Conservation (phyloP, 2,329 filamentous ascomycete species). For the Monilinia aucupariae region DNA sequence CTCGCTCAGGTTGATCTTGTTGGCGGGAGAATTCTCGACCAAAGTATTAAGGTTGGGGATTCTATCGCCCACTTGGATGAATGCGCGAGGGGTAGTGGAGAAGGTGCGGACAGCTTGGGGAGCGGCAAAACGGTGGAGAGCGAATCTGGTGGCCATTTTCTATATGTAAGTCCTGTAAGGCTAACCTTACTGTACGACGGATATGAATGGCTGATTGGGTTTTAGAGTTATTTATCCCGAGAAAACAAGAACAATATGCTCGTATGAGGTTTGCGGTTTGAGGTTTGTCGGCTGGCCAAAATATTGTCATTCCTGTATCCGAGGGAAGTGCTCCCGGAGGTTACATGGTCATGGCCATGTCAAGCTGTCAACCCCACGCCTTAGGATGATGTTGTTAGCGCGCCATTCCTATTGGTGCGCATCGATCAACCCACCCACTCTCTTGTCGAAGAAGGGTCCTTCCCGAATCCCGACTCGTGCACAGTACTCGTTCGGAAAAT, state of each 20-base stretch:
- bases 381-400: background rate
- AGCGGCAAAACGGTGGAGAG: constrained; percentile 25
- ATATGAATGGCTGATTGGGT: too few relatives aligned
- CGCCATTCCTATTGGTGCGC: constrained; percentile 6
- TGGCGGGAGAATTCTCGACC: constrained; percentile 80
- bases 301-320: too few relatives aligned
- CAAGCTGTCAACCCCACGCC: background rate
- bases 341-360: background rate
- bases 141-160: constrained; percentile 28
- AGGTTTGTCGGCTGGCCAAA: too few relatives aligned
- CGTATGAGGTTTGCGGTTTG: too few relatives aligned
- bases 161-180: too few relatives aligned
- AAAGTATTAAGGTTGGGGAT: constrained; percentile 74
- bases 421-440: background rate
- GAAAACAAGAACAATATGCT: too few relatives aligned
- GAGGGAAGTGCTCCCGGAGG: too few relatives aligned
- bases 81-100: constrained; percentile 56
- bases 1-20: constrained; percentile 84
- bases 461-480: too few relatives aligned
- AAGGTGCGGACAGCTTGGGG: constrained; percentile 41
- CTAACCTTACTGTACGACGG: too few relatives aligned
- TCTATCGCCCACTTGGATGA: constrained; percentile 72
- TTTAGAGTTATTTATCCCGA: too few relatives aligned
- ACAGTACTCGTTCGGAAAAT: too few relatives aligned
- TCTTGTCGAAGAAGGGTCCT: too few relatives aligned